A percentile compares a stretch with the other conserved stretches of the same genome.
Conservation (phyloP, 306 rosid genomes). For the Cicer pinnatifidum region DNA sequence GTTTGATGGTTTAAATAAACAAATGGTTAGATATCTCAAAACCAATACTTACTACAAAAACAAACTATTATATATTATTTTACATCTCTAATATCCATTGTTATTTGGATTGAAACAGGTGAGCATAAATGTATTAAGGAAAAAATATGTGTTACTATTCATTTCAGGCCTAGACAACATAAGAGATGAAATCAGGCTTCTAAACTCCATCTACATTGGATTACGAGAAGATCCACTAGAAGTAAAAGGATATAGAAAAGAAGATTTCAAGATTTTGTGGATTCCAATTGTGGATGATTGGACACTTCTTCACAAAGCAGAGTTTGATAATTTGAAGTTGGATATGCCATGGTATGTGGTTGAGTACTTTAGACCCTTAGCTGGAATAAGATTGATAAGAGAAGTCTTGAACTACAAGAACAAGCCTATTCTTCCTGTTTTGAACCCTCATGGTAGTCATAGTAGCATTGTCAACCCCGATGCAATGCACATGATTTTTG, state of each 20-base stretch:
- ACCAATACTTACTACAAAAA: too few relatives aligned
- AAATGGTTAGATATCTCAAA: constrained; percentile 38
- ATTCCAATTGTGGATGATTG: constrained; percentile 47
- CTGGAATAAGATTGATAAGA: constrained; percentile 47
- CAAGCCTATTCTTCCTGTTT: constrained; percentile 52
- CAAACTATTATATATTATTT: too few relatives aligned
- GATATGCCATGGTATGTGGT: constrained; percentile 56
- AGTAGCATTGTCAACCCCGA: constrained; percentile 34
- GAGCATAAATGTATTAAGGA: constrained; percentile 47
- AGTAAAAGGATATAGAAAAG: constrained; percentile 48
- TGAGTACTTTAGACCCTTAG: constrained; percentile 40
- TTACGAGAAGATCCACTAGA: constrained; percentile 44
- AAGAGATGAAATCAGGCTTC: constrained; percentile 51
- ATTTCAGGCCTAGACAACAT: constrained; percentile 52
- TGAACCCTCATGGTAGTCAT: constrained; percentile 48
- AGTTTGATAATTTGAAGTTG: constrained; percentile 41
- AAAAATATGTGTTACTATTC: constrained; percentile 48
- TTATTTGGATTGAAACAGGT: constrained; percentile 37
- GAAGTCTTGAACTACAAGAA: constrained; percentile 45
- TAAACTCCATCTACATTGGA: constrained; percentile 37
- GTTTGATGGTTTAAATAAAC: constrained; percentile 40
- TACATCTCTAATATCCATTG: too few relatives aligned
- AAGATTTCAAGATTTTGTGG: constrained; percentile 55
- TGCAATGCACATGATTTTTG: constrained; percentile 57
- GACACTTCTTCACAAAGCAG: constrained; percentile 33